Evolutionary conservation across 352 stramenopile genomes (phyloP).

Genomic region (Pythium biforme): DNA sequence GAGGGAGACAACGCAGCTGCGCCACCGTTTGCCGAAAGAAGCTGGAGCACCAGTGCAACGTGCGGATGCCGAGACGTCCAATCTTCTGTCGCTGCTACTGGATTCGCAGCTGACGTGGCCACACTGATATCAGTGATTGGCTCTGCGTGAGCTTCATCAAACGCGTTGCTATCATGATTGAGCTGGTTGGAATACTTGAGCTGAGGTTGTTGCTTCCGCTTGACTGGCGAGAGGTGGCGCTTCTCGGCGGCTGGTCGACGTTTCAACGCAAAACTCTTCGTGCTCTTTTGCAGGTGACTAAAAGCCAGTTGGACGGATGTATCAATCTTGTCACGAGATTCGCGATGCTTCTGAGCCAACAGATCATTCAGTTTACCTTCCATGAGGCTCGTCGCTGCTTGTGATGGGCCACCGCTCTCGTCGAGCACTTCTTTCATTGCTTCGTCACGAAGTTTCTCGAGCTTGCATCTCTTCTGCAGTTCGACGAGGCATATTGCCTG

Average conservation of each 20-base stretch:
- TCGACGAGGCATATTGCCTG: conserved; percentile 72
- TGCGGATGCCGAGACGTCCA: conserved; percentile 43
- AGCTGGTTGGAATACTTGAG: conserved; percentile 10
- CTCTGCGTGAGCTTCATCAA: neutral
- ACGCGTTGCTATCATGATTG: neutral
- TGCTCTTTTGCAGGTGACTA: conserved; percentile 15
- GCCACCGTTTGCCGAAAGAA: conserved; percentile 21
- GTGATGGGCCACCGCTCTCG: conserved; percentile 3
- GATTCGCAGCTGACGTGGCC: neutral
- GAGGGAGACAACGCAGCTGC: neutral
- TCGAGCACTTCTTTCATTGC: conserved; percentile 54
- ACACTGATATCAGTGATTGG: neutral
- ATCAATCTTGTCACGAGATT: neutral
- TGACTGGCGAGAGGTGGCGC: conserved; percentile 11
- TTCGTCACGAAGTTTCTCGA: conserved; percentile 63
- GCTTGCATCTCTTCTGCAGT: conserved; percentile 57
- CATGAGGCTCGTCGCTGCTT: conserved; percentile 16
- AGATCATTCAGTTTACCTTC: conserved; percentile 24
- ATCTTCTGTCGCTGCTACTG: conserved; percentile 20
- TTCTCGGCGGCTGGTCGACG: conserved; percentile 1
- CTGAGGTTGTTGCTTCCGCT: neutral
- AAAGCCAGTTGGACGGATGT: conserved; percentile 8
- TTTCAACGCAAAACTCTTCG: conserved; percentile 18
- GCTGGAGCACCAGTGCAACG: conserved; percentile 41
- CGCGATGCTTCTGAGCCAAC: conserved; percentile 13